phyloP scores from a whole-genome alignment of 331 rosid genomes.

The Cucumis variabilis region DNA sequence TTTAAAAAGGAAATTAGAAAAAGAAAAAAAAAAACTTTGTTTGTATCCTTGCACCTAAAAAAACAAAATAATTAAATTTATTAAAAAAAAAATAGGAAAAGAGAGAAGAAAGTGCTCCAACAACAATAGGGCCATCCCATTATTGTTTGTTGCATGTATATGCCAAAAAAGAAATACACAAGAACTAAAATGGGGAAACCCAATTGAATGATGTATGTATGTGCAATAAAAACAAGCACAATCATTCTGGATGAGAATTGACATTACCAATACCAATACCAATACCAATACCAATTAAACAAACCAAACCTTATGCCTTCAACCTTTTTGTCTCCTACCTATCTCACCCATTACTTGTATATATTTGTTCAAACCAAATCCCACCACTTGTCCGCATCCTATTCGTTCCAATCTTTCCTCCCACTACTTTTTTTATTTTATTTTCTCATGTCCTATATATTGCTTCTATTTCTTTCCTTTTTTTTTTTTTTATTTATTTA shows the following conservation, averaged over 20 bases:
- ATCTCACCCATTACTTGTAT: background rate
- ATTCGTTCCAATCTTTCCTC: background rate
- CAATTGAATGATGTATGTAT: background rate
- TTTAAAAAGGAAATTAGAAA: too few relatives aligned
- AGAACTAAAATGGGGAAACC: background rate
- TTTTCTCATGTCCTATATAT: background rate
- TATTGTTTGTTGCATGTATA: slow-evolving; percentile 18
- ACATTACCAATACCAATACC: slow-evolving; percentile 21
- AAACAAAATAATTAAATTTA: background rate
- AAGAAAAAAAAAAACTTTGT: background rate
- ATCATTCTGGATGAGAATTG: slow-evolving; percentile 20
- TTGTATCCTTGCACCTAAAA: background rate
- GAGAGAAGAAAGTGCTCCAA: background rate
- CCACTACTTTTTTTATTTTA: background rate
- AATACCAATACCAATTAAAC: background rate
- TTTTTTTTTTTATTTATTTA: background rate
- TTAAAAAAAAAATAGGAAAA: background rate
- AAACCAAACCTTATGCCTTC: background rate
- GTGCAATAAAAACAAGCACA: background rate
- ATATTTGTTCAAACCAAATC: background rate
- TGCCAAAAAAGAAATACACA: slow-evolving; percentile 25
- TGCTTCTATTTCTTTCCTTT: background rate
- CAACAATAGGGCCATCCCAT: background rate
- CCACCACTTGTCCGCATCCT: background rate
- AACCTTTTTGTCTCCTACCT: background rate